Percentiles rank a stretch among this genome's conserved stretches.
phyloP scores from a whole-genome alignment of 2,329 filamentous ascomycete species.

The Trematosphaeria pertusa region DNA sequence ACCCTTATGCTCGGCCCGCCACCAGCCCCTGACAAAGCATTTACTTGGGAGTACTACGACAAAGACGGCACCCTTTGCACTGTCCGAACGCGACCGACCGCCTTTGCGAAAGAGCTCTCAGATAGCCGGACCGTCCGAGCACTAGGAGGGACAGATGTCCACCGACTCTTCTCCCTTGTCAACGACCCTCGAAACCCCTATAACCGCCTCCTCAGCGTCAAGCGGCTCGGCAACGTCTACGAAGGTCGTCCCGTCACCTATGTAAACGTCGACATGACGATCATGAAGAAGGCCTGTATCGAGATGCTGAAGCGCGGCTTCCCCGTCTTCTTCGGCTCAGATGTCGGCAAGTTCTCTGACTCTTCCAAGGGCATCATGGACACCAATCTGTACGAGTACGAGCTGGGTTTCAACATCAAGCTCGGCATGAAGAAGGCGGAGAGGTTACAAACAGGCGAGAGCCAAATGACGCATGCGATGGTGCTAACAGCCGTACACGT shows the following conservation, averaged over 20 bases:
- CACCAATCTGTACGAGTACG: conserved; percentile 75
- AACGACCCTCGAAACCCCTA: conserved; percentile 84
- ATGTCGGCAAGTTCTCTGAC: conserved; percentile 85
- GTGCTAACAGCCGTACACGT: conserved; percentile 86
- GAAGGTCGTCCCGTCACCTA: conserved; percentile 79
- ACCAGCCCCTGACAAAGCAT: conserved; percentile 71
- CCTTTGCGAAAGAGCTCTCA: conserved; percentile 74
- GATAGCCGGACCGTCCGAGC: conserved; percentile 64
- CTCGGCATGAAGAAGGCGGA: conserved; percentile 79
- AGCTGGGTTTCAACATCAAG: conserved; percentile 80
- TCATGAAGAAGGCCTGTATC: conserved; percentile 76
- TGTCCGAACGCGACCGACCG: conserved; percentile 69
- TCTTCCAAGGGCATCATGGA: conserved; percentile 78
- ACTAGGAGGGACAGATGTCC: conserved; percentile 65
- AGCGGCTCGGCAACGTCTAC: conserved; percentile 80
- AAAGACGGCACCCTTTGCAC: conserved; percentile 68
- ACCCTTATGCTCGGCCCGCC: conserved; percentile 83
- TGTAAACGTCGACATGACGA: conserved; percentile 78
- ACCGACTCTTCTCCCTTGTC: conserved; percentile 78
- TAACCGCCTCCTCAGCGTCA: conserved; percentile 75
- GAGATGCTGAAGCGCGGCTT: conserved; percentile 78
- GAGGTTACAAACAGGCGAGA: conserved; percentile 75
- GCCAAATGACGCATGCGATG: conserved; percentile 91
- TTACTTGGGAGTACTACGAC: conserved; percentile 82
- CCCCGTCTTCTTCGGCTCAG: conserved; percentile 87